Conservation (phyloP, 2,329 filamentous ascomycete genomes). For the Claviceps pazoutovae region DNA sequence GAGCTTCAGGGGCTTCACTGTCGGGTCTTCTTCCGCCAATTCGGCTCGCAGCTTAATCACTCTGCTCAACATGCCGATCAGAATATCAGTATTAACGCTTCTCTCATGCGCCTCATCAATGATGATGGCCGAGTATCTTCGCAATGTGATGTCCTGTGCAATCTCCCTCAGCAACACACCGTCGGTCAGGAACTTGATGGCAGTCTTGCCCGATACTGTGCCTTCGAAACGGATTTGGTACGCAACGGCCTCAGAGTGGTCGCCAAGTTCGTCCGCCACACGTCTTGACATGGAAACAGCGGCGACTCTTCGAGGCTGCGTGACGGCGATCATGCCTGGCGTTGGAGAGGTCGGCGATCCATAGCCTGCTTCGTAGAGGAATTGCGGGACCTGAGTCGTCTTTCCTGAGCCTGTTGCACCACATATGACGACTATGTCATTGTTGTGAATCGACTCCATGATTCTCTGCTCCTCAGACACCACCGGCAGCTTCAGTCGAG, state of each 20-base stretch:
- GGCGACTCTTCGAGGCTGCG: constrained; percentile 86
- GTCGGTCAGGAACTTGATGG: constrained; percentile 98
- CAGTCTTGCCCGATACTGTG: constrained; percentile 63
- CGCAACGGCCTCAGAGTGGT: constrained; percentile 62
- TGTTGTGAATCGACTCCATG: constrained; percentile 93
- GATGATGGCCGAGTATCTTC: constrained; percentile 83
- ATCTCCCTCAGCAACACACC: constrained; percentile 89
- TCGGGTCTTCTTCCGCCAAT: constrained; percentile 56
- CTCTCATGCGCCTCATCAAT: constrained; percentile 96
- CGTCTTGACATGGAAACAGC: constrained; percentile 94
- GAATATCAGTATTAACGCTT: constrained; percentile 92
- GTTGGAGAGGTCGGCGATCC: constrained; percentile 65
- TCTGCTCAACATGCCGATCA: constrained; percentile 93
- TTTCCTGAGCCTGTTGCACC: constrained; percentile 95
- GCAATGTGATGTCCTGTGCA: constrained; percentile 72
- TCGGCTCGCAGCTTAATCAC: constrained; percentile 74
- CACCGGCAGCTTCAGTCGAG: constrained; percentile 69
- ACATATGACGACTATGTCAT: constrained; percentile 80
- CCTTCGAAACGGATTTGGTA: constrained; percentile 95
- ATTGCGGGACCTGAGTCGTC: constrained; percentile 94
- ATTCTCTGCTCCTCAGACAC: constrained; percentile 93
- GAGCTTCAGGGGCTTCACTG: constrained; percentile 69
- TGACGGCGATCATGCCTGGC: constrained; percentile 86
- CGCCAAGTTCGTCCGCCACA: constrained; percentile 72
- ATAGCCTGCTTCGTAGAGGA: constrained; percentile 87